phyloP scores from a whole-genome alignment of 1,139 yeast genomes.

The Wickerhamiella infanticola region DNA sequence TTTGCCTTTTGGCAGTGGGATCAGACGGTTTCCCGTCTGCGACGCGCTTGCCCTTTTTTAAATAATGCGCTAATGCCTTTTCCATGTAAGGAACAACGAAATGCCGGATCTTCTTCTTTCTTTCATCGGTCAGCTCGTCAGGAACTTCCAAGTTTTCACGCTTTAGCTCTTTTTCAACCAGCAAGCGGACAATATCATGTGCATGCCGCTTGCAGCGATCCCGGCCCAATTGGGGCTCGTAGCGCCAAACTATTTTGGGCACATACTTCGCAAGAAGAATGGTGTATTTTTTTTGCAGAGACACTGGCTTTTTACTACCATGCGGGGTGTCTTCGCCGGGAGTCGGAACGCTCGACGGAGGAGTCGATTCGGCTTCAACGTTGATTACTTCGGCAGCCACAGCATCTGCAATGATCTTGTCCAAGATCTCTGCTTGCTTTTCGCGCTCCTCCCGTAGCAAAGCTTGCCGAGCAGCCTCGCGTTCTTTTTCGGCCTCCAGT shows the following conservation, averaged over 20 bases:
- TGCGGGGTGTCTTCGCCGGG: neutral
- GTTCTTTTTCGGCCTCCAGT: slow-evolving; percentile 19
- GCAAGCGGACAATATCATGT: slow-evolving; percentile 49
- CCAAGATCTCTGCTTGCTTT: slow-evolving; percentile 13
- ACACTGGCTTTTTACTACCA: neutral
- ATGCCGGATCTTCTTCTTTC: slow-evolving; percentile 49
- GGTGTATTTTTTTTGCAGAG: slow-evolving; percentile 2
- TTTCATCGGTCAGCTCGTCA: slow-evolving; percentile 41
- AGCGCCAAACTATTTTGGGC: slow-evolving; percentile 62
- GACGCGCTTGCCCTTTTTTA: slow-evolving; percentile 15
- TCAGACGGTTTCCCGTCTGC: neutral
- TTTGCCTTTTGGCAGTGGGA: neutral
- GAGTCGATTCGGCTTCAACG: neutral
- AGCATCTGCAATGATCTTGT: slow-evolving; percentile 31
- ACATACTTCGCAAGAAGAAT: slow-evolving; percentile 49
- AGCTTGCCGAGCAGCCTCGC: slow-evolving; percentile 16
- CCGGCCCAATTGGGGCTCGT: slow-evolving; percentile 50
- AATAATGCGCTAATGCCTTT: slow-evolving; percentile 45
- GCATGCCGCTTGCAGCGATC: slow-evolving; percentile 68
- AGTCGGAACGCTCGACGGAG: neutral
- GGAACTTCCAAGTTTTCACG: slow-evolving; percentile 12
- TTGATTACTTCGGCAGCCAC: slow-evolving; percentile 1
- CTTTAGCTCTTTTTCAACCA: slow-evolving; percentile 45
- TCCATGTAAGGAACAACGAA: slow-evolving; percentile 59
- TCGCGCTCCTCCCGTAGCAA: slow-evolving; percentile 5